Percentiles rank a stretch among this genome's conserved stretches.
phyloP scores from a whole-genome alignment of 345 rosid genomes.

The Eucalyptus dawsonii region DNA sequence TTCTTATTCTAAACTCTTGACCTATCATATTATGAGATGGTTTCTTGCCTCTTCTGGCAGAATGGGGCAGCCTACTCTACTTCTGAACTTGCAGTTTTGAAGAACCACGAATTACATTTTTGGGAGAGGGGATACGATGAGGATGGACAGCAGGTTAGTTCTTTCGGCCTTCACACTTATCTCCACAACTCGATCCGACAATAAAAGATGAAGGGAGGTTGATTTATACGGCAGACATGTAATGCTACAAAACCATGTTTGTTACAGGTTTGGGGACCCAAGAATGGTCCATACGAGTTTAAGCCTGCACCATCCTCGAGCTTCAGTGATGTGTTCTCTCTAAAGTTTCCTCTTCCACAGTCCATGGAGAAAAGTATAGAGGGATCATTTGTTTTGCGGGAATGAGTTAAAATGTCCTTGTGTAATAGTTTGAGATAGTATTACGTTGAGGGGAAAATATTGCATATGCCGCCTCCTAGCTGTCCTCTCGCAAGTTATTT shows the following conservation, averaged over 20 bases:
- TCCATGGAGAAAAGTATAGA: constrained; percentile 58
- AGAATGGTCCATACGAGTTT: constrained; percentile 70
- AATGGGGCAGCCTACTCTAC: constrained; percentile 70
- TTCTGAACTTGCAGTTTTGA: constrained; percentile 70
- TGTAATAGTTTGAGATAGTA: not conserved
- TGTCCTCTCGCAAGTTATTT: not conserved
- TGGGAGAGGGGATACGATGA: constrained; percentile 94
- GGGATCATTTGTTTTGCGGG: constrained; percentile 75
- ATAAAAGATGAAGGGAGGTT: not conserved
- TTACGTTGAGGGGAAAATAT: not conserved
- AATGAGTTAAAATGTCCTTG: constrained; percentile 6
- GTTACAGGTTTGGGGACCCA: constrained; percentile 83
- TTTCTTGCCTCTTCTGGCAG: constrained; percentile 6
- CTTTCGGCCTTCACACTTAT: not conserved
- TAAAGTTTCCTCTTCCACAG: constrained; percentile 36
- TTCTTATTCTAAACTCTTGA: not conserved
- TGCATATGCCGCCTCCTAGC: not conserved
- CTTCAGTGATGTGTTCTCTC: constrained; percentile 27
- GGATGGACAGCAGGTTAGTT: constrained; percentile 56
- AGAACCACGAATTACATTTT: constrained; percentile 76
- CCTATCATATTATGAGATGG: not conserved
- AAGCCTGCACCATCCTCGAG: constrained; percentile 60
- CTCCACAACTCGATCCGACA: not conserved
- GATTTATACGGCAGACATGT: not conserved
- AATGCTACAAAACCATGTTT: not conserved